Evolutionary conservation across 176 grass and related monocot genomes (phyloP).

Genomic region (Rhipidocladum racemiflorum): DNA sequence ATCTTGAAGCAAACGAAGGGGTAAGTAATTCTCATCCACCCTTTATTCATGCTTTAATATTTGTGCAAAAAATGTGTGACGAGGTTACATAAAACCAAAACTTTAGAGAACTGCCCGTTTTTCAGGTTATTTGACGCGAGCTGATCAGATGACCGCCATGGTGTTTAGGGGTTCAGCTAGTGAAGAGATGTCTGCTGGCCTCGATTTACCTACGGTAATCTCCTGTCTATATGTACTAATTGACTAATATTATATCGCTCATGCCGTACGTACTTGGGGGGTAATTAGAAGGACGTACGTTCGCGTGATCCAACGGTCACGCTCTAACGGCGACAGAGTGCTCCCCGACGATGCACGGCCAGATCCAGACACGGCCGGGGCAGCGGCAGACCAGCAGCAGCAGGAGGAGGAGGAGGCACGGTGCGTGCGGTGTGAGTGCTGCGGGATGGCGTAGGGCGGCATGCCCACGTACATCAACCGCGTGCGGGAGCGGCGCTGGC

Average conservation of each 20-base stretch:
- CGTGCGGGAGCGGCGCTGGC: conserved; percentile 42
- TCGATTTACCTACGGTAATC: background rate
- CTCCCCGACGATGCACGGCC: background rate
- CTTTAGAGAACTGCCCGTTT: background rate
- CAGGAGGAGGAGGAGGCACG: conserved; percentile 18
- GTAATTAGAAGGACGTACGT: background rate
- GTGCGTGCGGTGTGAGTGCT: conserved; percentile 83
- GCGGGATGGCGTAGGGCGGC: conserved; percentile 77
- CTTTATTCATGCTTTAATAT: too few relatives aligned
- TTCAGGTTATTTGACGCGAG: background rate
- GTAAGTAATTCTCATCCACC: too few relatives aligned
- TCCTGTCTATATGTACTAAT: background rate
- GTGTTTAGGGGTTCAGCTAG: background rate
- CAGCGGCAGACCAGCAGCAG: background rate
- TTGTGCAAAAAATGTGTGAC: too few relatives aligned
- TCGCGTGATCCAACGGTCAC: background rate
- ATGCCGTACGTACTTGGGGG: too few relatives aligned
- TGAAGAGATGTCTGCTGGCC: background rate
- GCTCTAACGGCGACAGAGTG: background rate
- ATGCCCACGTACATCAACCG: conserved; percentile 70
- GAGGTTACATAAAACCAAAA: too few relatives aligned
- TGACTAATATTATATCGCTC: too few relatives aligned
- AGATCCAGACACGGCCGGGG: background rate
- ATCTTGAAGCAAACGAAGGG: too few relatives aligned
- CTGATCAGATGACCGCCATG: too few relatives aligned